phyloP scores from a whole-genome alignment of 768 basidiomycete genomes.

The Xerocomellus intermedius region DNA sequence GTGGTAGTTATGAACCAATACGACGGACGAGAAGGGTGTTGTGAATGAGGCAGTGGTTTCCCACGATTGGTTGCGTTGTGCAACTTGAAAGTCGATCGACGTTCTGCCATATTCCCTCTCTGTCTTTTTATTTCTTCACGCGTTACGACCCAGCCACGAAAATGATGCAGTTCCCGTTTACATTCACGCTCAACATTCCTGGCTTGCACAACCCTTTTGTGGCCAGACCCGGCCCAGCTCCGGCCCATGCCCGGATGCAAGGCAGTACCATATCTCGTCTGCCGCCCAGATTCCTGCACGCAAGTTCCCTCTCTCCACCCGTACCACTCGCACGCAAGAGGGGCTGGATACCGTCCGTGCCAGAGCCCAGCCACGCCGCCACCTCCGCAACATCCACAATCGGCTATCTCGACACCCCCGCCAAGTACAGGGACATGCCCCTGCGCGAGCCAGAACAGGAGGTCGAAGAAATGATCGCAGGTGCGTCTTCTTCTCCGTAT shows the following conservation, averaged over 20 bases:
- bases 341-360: conserved; percentile 68
- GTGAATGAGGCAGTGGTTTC: conserved; percentile 1
- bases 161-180: conserved; percentile 63
- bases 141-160: conserved; percentile 29
- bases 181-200: conserved; percentile 65
- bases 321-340: conserved; percentile 53
- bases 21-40: no score
- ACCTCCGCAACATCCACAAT: conserved; percentile 52
- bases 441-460: conserved; percentile 36
- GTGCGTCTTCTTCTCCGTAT: conserved; percentile 36
- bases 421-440: conserved; percentile 51
- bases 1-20: no score
- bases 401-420: conserved; percentile 70
- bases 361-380: conserved; percentile 53
- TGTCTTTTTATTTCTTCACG: background rate
- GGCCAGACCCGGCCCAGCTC: conserved; percentile 19
- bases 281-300: conserved; percentile 15
- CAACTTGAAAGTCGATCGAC: background rate
- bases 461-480: conserved; percentile 46
- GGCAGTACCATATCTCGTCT: conserved; percentile 20
- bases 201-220: conserved; percentile 68
- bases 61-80: background rate
- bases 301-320: conserved; percentile 33
- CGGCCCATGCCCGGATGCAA: conserved; percentile 24
- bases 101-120: background rate